Conservation (phyloP, 2,329 filamentous ascomycete genomes). For the Penicillium sp. region DNA sequence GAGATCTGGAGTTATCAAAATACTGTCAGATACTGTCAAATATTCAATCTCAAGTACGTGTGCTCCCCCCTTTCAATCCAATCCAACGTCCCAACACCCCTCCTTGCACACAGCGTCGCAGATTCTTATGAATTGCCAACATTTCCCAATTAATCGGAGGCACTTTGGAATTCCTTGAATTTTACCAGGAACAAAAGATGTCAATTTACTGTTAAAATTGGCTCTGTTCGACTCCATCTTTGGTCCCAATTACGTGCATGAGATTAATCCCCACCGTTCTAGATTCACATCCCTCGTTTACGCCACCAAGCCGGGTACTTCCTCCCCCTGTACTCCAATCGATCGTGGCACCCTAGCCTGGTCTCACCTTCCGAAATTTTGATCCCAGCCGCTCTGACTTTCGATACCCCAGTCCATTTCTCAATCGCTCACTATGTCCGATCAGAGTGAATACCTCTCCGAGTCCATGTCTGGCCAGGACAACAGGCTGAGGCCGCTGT, state of each 20-base stretch:
- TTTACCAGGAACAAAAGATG: not conserved
- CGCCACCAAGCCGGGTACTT: conserved; percentile 18
- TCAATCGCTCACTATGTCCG: conserved; percentile 26
- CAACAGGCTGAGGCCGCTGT: conserved; percentile 30
- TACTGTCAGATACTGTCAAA: not conserved
- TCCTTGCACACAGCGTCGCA: conserved; percentile 23
- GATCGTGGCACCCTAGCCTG: conserved; percentile 11
- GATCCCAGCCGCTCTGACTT: not conserved
- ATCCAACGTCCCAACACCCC: conserved; percentile 5
- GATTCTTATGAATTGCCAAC: conserved; percentile 18
- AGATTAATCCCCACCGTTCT: conserved; percentile 23
- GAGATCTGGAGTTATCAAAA: not conserved
- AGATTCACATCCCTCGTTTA: conserved; percentile 23
- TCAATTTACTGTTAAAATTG: not conserved
- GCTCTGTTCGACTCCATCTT: not conserved
- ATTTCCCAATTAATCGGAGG: not conserved
- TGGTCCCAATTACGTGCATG: conserved; percentile 14
- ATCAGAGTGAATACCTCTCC: conserved; percentile 27
- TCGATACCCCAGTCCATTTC: not conserved
- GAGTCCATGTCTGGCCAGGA: conserved; percentile 30
- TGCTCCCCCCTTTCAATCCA: not conserved
- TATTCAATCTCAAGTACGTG: not conserved
- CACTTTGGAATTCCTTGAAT: not conserved
- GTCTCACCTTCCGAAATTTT: conserved; percentile 2
- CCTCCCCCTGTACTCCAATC: conserved; percentile 16